These are phyloP conservation scores for Hygrophoropsis aurantiaca DNA, from an alignment of 768 basidiomycete species.

Conservation along the genomic window DNA sequence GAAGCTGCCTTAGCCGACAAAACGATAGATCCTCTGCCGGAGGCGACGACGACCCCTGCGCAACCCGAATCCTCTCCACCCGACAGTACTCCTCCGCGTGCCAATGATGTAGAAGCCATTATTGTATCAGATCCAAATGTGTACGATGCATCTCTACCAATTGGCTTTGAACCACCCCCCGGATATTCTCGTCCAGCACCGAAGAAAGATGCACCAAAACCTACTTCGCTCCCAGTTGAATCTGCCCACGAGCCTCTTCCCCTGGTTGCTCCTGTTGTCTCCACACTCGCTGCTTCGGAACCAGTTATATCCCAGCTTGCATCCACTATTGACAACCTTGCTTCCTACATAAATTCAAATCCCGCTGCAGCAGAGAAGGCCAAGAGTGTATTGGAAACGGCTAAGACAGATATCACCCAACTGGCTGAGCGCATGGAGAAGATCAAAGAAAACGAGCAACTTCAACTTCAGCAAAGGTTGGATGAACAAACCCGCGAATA, in stretches of 20 bases:
- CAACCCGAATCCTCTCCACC: slow-evolving; percentile 26
- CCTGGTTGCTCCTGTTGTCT: slow-evolving; percentile 77
- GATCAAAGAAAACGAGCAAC: slow-evolving; percentile 77
- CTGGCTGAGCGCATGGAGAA: slow-evolving; percentile 77
- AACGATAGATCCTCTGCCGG: slow-evolving; percentile 26
- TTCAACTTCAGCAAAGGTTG: slow-evolving; percentile 59
- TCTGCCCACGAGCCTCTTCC: slow-evolving; percentile 51
- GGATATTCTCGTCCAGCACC: slow-evolving; percentile 72
- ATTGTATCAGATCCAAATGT: slow-evolving; percentile 32
- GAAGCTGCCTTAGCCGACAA: slow-evolving; percentile 66
- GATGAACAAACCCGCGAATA: slow-evolving; percentile 88
- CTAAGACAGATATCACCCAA: slow-evolving; percentile 76
- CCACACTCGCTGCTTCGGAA: slow-evolving; percentile 71
- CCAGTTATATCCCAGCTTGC: slow-evolving; percentile 94
- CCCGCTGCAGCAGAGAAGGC: slow-evolving; percentile 68
- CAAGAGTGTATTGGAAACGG: slow-evolving; percentile 72
- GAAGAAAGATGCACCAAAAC: slow-evolving; percentile 35
- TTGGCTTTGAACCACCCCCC: slow-evolving; percentile 93
- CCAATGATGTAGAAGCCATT: slow-evolving; percentile 23
- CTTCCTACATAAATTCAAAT: slow-evolving; percentile 76
- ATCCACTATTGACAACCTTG: slow-evolving; percentile 87
- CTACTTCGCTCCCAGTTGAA: slow-evolving; percentile 28
- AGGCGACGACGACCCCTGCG: slow-evolving; percentile 20
- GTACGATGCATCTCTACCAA: slow-evolving; percentile 76
- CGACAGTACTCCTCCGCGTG: slow-evolving; percentile 22